Base-by-base conservation (phyloP, 768 basidiomycete species). In the Naganishia friedmannii region DNA sequence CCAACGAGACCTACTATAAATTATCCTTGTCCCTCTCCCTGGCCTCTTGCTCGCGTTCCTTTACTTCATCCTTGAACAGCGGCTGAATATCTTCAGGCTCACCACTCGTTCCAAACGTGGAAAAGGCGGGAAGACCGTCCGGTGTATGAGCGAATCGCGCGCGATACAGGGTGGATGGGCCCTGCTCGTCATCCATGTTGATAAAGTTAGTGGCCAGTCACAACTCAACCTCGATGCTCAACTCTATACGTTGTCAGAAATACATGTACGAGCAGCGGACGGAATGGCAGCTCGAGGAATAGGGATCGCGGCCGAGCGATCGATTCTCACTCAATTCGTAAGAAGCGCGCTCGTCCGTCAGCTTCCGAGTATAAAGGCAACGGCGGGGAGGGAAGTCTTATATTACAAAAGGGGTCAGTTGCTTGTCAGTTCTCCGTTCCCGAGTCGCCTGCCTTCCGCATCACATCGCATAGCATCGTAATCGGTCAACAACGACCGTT, bases 121-220 rank as follows among this genome's bases (percentile, higher is more conserved):
- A 57, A 51, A 74, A 23, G 69, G 74, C 37, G 72, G 75, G n/a
- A 74, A 34, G 77, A 6, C 79, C 79, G 51, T 72, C 72, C 0
- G 74, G 68, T 3, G 76, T 75, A n/a, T 69, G 58, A 2, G 79
- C 72, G 69, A 80, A 79, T 5, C 72, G 68, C 13, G 60, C 56
- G 21, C 73, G 71, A 66, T 78, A 80, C 29, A 69, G 65, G 15
- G 76, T 74, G 0, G 77, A 75, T 17, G 79, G 77, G 3, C 79
- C 79, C 31, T 69, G 58, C 19, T 77, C 74, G 60, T 79, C 77
- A 63, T 78, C 77, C 76, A 77, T 78, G 46, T 37, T 51, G 63
- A 45, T 15, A 15, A 21, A 26, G 48, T 51, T 5, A 21, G 17
- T 46, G 15, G 21, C 45, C n/a, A n/a, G n/a, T n/a, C n/a, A n/a